Evolutionary conservation across 345 rosid genomes (phyloP), one percentile per base, ranked within the genome.

Genomic region (Gossypium australe): DNA sequence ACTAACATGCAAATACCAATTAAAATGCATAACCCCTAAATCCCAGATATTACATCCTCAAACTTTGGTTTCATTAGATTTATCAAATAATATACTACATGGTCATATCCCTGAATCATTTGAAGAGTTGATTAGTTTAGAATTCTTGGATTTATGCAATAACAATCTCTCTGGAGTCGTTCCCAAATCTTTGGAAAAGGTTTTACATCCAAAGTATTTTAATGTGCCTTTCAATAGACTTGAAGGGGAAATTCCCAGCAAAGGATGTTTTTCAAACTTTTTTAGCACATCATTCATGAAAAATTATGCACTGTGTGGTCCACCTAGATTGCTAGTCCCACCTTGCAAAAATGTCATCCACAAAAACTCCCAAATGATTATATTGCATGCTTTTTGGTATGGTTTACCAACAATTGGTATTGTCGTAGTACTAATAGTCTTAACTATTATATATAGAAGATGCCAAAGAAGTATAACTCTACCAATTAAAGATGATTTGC

Each of bases 81-180:
- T 63, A 17, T 63, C 67, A 9, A 7, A 63, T 34, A 63, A 63
- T 16, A 63, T 8, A 1, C 38, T 63, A 16, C 22, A 38, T 9
- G 48, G 82, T 12, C 8, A 44, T 11, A 79, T 75, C n/a, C 75
- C 67, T 0, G 24, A 38, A 34, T 25, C 59, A 44, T 62, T 60
- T 24, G 61, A 11, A 7, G 47, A 18, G 1, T 45, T 70, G 61
- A 3, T 4, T n/a, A 75, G 77, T 57, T 41, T 80, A 53, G 8
- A 24, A 16, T 25, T 7, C 3, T 71, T 76, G 34, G 52, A 70
- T 68, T 53, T 78, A 3, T 12, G 18, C 44, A 29, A 14, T 29
- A 61, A 61, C 18, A 14, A 27, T 61, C 66, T 61, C 4, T 78
- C 59, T 16, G 77, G 71, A 60, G 1, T 13, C 2, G 20, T 56